phyloP scores from a whole-genome alignment of 495 filamentous ascomycete genomes.

The Neurospora tetraspora region DNA sequence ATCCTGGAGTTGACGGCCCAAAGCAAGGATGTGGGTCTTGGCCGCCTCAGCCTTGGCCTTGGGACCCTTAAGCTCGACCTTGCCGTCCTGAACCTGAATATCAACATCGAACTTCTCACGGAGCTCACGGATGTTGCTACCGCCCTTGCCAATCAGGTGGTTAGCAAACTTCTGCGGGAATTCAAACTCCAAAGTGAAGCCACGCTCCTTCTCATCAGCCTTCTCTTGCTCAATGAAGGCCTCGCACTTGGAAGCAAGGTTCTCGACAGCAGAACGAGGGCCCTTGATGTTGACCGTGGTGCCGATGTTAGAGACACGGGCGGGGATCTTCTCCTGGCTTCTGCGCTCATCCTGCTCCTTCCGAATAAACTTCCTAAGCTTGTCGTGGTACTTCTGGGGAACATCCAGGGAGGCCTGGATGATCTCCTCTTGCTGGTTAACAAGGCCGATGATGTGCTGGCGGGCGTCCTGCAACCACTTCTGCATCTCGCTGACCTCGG shows the following conservation, averaged over 20 bases:
- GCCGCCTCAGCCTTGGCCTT: constrained; percentile 67
- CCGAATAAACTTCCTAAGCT: constrained; percentile 65
- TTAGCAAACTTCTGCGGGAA: constrained; percentile 93
- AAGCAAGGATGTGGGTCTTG: constrained; percentile 60
- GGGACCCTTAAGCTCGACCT: constrained; percentile 51
- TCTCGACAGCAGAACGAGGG: constrained; percentile 57
- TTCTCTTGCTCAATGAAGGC: constrained; percentile 75
- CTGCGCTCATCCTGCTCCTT: constrained; percentile 60
- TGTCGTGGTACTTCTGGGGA: constrained; percentile 66
- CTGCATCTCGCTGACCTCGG: constrained; percentile 30
- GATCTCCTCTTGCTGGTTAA: constrained; percentile 63
- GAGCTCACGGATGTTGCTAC: constrained; percentile 90
- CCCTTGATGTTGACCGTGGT: constrained; percentile 64
- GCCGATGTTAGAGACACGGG: constrained; percentile 51
- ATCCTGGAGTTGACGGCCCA: constrained; percentile 74
- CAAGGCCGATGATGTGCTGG: constrained; percentile 55
- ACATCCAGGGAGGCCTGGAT: constrained; percentile 54
- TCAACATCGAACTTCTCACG: constrained; percentile 96
- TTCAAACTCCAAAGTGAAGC: constrained; percentile 73
- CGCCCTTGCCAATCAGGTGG: constrained; percentile 82
- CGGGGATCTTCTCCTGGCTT: constrained; percentile 55
- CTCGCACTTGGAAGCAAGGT: constrained; percentile 56
- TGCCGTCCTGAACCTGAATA: constrained; percentile 74
- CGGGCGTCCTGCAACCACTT: constrained; percentile 62
- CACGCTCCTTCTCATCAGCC: constrained; percentile 79